A percentile compares a stretch with the other conserved stretches of the same genome.
These are phyloP conservation scores for Vaccinium myrtillus DNA, from an alignment of 148 eudicot genomes.

Conservation along the genomic window DNA sequence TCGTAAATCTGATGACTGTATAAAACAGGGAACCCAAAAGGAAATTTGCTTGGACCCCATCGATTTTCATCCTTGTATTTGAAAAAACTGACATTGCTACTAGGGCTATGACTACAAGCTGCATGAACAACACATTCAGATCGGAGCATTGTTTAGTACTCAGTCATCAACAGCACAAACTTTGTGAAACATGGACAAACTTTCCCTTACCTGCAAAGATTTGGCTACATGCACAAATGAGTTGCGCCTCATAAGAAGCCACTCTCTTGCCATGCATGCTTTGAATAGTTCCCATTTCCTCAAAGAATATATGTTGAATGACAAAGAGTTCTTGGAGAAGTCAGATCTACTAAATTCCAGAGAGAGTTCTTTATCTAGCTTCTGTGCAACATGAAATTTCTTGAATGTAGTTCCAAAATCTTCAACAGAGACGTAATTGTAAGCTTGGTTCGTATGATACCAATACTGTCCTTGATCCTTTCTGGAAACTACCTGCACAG, in stretches of 20 bases:
- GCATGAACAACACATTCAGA: slow-evolving; percentile 3
- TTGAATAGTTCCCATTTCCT: slow-evolving; percentile 63
- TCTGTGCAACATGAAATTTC: slow-evolving; percentile 44
- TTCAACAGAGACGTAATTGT: slow-evolving; percentile 49
- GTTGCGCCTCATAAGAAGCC: slow-evolving; percentile 71
- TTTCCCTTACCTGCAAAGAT: slow-evolving; percentile 47
- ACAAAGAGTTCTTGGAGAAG: slow-evolving; percentile 43
- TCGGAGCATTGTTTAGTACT: not conserved
- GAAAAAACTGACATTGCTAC: slow-evolving; percentile 63
- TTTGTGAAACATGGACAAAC: not conserved
- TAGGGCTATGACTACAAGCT: slow-evolving; percentile 51
- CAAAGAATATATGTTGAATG: slow-evolving; percentile 52
- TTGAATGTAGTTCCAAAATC: slow-evolving; percentile 43
- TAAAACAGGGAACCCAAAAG: slow-evolving; percentile 57
- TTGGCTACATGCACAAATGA: slow-evolving; percentile 66
- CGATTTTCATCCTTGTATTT: slow-evolving; percentile 52
- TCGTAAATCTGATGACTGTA: slow-evolving; percentile 43
- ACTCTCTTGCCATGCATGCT: slow-evolving; percentile 74
- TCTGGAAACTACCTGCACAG: slow-evolving; percentile 58
- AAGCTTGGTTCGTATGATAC: slow-evolving; percentile 37
- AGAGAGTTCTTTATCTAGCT: slow-evolving; percentile 44
- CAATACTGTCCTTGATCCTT: slow-evolving; percentile 81
- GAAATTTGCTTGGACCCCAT: slow-evolving; percentile 34
- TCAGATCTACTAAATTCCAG: slow-evolving; percentile 38
- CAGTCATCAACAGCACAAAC: not conserved